Evolutionary conservation across 176 grass and related monocot genomes (phyloP), one percentile per base, ranked within the genome.

Genomic region (Puya raimondii): DNA sequence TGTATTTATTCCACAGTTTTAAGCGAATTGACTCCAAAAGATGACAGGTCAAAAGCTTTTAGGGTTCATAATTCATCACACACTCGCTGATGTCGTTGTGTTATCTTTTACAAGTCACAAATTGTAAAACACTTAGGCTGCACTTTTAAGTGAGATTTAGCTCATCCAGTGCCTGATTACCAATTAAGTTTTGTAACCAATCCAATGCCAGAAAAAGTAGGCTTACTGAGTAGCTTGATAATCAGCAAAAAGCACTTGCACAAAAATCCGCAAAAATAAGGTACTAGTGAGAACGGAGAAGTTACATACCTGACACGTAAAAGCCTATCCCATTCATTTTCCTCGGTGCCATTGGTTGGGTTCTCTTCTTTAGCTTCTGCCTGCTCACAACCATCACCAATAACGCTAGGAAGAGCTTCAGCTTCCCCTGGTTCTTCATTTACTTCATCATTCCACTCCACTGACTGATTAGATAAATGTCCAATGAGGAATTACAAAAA

Each of bases 311-410:
- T 99, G 83, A 90, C 75, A 80, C 94, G 94, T 82, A 99, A 84
- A 80, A 99, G 87, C 76, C 82, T 93, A 66, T 99, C 94, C 94
- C 94, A 99, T 82, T 99, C 94, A 67, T 80, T 99, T 88, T 93
- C 94, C 84, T 99, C 90, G 42, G 54, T 72, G 17, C 16, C 80
- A 82, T 64, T 79, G 61, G 68, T 52, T 61, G 81, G 63, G 58
- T 70, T 81, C 29, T 87, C 85, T 49, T 91, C 87, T 67, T 91
- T 93, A 66, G 57, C 53, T 84, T 93, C 87, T 78, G 78, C 64
- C 23, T 78, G 84, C 51, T 71, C 75, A 6, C 76, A 65, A 48
- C 76, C 86, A 70, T 90, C 89, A 80, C 79, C 69, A 74, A 77
- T 69, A 81, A 76, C 48, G 64, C 65, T 78, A 68, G 75, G 27